These are phyloP conservation scores for Fusarium foetens DNA, from an alignment of 2,329 filamentous ascomycete species.

Conservation along the genomic window DNA sequence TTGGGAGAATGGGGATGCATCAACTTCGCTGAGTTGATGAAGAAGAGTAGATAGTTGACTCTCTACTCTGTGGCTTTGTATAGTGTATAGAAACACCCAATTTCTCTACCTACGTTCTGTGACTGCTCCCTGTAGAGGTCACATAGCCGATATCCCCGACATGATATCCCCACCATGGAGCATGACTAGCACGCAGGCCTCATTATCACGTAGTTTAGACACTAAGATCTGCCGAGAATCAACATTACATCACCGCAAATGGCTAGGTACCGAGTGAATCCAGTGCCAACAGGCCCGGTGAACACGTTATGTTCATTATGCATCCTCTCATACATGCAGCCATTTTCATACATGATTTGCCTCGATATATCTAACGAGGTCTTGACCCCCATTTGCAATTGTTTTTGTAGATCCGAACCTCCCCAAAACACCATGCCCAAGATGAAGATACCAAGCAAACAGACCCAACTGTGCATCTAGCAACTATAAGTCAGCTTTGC, in stretches of 20 bases:
- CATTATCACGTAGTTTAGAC: background rate
- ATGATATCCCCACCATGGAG: background rate
- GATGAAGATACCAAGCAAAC: background rate
- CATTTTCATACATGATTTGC: slow-evolving; percentile 27
- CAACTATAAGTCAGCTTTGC: background rate
- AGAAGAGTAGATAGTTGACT: slow-evolving; percentile 20
- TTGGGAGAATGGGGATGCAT: background rate
- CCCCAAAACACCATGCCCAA: slow-evolving; percentile 34
- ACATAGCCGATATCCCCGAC: background rate
- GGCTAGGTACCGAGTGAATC: background rate
- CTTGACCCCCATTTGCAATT: slow-evolving; percentile 16
- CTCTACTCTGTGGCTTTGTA: slow-evolving; percentile 46
- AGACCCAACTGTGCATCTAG: background rate
- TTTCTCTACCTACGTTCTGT: slow-evolving; percentile 9
- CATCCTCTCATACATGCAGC: slow-evolving; percentile 31
- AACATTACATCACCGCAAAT: background rate
- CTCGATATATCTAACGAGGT: slow-evolving; percentile 14
- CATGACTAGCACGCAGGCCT: background rate
- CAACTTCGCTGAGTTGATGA: slow-evolving; percentile 2
- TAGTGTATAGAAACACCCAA: slow-evolving; percentile 52
- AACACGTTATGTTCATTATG: slow-evolving; percentile 24
- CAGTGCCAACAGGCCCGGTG: slow-evolving; percentile 17
- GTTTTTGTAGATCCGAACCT: slow-evolving; percentile 33
- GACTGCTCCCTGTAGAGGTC: background rate
- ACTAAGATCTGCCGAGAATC: background rate